These are phyloP conservation scores for Aspergillus brasiliensis DNA, from an alignment of 2,329 filamentous ascomycete genomes.

Conservation along the genomic window DNA sequence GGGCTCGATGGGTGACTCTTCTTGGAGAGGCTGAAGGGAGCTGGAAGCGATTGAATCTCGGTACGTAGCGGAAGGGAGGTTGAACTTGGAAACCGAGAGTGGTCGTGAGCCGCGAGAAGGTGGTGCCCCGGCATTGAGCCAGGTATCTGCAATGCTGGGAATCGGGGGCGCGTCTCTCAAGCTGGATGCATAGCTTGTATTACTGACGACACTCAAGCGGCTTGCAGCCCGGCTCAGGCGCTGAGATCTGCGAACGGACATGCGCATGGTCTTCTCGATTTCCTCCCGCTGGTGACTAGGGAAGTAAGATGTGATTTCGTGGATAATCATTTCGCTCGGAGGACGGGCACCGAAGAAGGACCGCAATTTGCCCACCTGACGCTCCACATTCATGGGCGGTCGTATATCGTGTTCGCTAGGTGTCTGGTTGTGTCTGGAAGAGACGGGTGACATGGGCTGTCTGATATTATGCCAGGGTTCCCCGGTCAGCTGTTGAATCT, in stretches of 20 bases:
- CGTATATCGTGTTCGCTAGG: conserved; percentile 32
- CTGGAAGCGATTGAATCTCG: conserved; percentile 89
- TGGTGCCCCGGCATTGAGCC: conserved; percentile 68
- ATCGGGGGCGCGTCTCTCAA: conserved; percentile 91
- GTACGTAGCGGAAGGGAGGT: conserved; percentile 64
- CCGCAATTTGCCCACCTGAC: conserved; percentile 41
- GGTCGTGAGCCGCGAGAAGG: conserved; percentile 55
- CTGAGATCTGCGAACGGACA: conserved; percentile 87
- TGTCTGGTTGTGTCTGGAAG: conserved; percentile 37
- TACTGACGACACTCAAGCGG: conserved; percentile 90
- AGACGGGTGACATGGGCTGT: conserved; percentile 78
- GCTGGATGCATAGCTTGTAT: conserved; percentile 87
- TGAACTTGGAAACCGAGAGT: conserved; percentile 62
- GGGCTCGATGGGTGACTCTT: conserved; percentile 83
- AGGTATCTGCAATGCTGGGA: conserved; percentile 91
- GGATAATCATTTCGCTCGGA: conserved; percentile 95
- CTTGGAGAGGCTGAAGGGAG: conserved; percentile 83
- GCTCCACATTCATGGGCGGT: conserved; percentile 28
- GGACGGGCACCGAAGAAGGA: conserved; percentile 87
- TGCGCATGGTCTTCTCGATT: conserved; percentile 90
- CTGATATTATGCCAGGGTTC: conserved; percentile 84
- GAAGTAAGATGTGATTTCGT: conserved; percentile 95
- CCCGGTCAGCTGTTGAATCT: conserved; percentile 85
- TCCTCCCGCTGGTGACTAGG: conserved; percentile 91
- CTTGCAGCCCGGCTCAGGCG: conserved; percentile 91